Conservation (phyloP, 2,329 filamentous ascomycete genomes). For the Talaromyces sp. region DNA sequence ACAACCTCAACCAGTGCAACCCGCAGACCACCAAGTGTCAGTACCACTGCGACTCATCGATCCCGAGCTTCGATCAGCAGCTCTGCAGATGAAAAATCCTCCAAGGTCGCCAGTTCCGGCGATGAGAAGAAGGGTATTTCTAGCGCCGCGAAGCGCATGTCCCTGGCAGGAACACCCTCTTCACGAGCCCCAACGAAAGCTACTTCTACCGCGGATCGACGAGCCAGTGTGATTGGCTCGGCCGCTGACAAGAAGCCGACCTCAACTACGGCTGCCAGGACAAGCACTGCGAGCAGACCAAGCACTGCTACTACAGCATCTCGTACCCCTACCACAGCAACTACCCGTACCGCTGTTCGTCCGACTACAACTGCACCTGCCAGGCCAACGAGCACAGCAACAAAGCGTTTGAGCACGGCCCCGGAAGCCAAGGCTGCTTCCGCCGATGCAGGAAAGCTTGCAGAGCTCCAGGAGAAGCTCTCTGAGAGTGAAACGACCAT, state of each 20-base stretch:
- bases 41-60: conserved; percentile 39
- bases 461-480: conserved; percentile 35
- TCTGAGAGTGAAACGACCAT: conserved; percentile 37
- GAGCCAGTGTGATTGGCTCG: conserved; percentile 38
- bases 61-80: conserved; percentile 43
- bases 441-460: conserved; percentile 32
- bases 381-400: conserved; percentile 22
- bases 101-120: conserved; percentile 41
- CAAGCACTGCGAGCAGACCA: conserved; percentile 16
- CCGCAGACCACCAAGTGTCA: conserved; percentile 25
- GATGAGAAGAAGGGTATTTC: conserved; percentile 45
- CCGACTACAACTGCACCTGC: conserved; percentile 22
- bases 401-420: conserved; percentile 38
- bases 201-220: conserved; percentile 35
- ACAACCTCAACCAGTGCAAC: conserved; percentile 6
- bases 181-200: conserved; percentile 35
- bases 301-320: conserved; percentile 22
- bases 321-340: conserved; percentile 26
- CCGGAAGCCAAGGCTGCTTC: conserved; percentile 28
- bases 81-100: conserved; percentile 42
- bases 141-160: conserved; percentile 44
- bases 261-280: conserved; percentile 25
- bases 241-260: conserved; percentile 32
- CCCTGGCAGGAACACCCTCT: conserved; percentile 38
- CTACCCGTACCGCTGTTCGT: conserved; percentile 25